Conservation (phyloP, 2,329 filamentous ascomycete genomes). For the Aspergillus intermedius region DNA sequence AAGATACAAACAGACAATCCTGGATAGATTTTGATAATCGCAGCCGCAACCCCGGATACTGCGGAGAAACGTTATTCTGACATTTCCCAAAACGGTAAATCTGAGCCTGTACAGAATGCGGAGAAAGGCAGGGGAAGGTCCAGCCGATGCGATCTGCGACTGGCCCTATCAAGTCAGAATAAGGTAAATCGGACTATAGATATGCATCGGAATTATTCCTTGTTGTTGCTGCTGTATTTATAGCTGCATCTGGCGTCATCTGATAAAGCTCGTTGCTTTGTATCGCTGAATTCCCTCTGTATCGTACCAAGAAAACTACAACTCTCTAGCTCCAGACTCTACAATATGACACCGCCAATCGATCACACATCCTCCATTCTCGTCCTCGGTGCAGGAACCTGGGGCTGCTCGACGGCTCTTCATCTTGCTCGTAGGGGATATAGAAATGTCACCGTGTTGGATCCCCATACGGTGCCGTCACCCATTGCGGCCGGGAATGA, state of each 20-base stretch:
- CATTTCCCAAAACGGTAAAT: not conserved
- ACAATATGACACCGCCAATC: slow-evolving; percentile 3
- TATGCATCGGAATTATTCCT: too few species aligned
- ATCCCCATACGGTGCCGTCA: slow-evolving; percentile 42
- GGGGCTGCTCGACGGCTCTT: slow-evolving; percentile 48
- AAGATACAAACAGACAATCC: not conserved
- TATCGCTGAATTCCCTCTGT: not conserved
- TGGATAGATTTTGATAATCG: not conserved
- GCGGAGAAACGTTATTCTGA: not conserved
- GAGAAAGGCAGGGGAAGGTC: slow-evolving; percentile 10
- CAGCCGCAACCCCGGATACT: not conserved
- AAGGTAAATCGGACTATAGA: too few species aligned
- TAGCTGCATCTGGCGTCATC: too few species aligned
- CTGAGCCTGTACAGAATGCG: slow-evolving; percentile 3
- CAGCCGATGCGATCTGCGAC: slow-evolving; percentile 2
- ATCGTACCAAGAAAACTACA: not conserved
- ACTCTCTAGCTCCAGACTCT: not conserved
- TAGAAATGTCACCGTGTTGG: slow-evolving; percentile 44
- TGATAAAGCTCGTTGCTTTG: too few species aligned
- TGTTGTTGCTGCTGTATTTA: too few species aligned
- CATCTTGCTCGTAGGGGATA: slow-evolving; percentile 47
- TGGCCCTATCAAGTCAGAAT: too few species aligned
- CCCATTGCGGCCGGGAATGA: slow-evolving; percentile 47
- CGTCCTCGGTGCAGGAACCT: slow-evolving; percentile 47
- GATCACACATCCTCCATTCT: slow-evolving; percentile 22